Evolutionary conservation across 1,139 yeast genomes (phyloP), one percentile per base, ranked within the genome.

Genomic region (Scheffersomyces segobiensis): DNA sequence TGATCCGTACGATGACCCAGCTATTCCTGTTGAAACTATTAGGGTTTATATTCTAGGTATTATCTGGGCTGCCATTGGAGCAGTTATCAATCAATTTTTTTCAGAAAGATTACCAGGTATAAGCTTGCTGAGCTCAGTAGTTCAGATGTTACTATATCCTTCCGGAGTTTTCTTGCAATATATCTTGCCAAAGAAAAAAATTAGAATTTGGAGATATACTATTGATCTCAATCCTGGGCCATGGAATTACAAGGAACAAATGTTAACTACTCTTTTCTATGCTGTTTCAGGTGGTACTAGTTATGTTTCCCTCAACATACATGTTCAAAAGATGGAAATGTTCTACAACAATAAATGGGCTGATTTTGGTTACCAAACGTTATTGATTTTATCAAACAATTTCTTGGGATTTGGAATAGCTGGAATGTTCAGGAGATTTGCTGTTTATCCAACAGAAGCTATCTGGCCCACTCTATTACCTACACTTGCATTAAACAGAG

Each of bases 151-250:
- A 42, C 60, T 72, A 21, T 73, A 71, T 56, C 76, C 77, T 6
- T 55, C 63, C 26, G 77, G 76, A 50, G n/a, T 58, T 20, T 53
- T 67, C 4, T 60, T 63, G 56, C 64, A 62, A 3, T 59, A 53
- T 51, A 50, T 66, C 18, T 59, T 70, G 19, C 76, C 76, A 5
- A 60, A 62, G 19, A 60, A 60, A 58, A 63, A 61, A n/a, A 53
- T 70, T 20, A 57, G 56, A 47, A 42, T 66, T 20, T 59, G 63
- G 59, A 61, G 57, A 21, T 55, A 52, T 10, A 53, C 58, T 3
- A 53, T 70, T 20, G 64, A 64, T 42, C 62, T 71, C 52, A 72
- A 70, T 56, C 75, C 75, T 3, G 76, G 76, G n/a, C 74, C 75
- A 20, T 72, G 74, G 70, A 65, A 62, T 39, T 60, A 56, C 52